Base-by-base conservation (phyloP, 495 filamentous ascomycete species). In the Xylaria intraflava region DNA sequence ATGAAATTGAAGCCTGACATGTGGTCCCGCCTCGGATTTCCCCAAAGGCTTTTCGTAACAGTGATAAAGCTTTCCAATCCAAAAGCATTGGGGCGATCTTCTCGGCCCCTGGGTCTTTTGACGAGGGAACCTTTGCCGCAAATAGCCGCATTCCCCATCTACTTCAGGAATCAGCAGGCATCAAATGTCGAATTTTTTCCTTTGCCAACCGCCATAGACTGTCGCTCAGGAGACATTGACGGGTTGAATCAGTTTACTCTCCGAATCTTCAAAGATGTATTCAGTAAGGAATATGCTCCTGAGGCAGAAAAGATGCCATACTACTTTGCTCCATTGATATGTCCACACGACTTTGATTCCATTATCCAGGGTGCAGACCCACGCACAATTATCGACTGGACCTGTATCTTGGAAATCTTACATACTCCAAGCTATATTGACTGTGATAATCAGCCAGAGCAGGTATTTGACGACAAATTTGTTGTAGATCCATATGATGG, bases 1-100 rank as follows among this genome's bases (percentile, higher is more conserved):
- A 93, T 92, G 86, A 79, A 79, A 10, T 74, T 78, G 33, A 97
- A 97, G 64, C 90, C 93, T 2, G 70, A 72, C 8, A 69, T 90
- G 6, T 98, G 93, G 93, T 67, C 70, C 6, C 50, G 49, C 20
- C 66, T 72, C n/a, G 62, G 78, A 2, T 64, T 71, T 1, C 85
- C 87, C 1, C 62, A 65, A 10, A 60, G 71, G 30, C 72, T 96
- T 0, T 93, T 76, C 65, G 65, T 82, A 7, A 87, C 81, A 10
- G 66, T 89, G 0, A 65, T 98, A 11, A 70, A 72, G 20, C 74
- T 97, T 10, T 66, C 65, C 23, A 72, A 76, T 4, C 80, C 77
- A 7, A 66, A 72, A n/a, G 77, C 78, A 8, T 70, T 93, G n/a
- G 74, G 72, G 6, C 72, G 81, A 31, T 61, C 73, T 1, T 85